Evolutionary conservation across 306 rosid genomes (phyloP), one percentile per base, ranked within the genome.

Genomic region (Lablab purpureus): DNA sequence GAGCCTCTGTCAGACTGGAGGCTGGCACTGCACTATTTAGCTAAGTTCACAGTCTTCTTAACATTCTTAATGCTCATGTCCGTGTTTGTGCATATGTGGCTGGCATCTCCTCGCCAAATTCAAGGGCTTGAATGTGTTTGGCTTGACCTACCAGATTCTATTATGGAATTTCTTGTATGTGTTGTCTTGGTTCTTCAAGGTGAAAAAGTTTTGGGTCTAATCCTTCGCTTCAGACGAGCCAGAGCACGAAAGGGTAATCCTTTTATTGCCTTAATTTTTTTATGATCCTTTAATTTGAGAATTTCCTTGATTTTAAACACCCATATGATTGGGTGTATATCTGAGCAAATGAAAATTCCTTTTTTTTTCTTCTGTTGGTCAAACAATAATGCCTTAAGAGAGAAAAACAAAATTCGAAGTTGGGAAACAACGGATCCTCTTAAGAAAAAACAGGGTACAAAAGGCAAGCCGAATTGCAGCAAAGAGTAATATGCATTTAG

Each of bases 111-210:
- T 23, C 40, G 87, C 83, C 55, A 65, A 12, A 78, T 86, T 84
- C 96, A 91, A 84, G 97, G 98, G 80, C 89, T 96, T 77, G 98
- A 96, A 85, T 87, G 88, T 84, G 82, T 74, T 72, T 96, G 98
- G 71, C 96, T 96, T 75, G 99, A 96, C 87, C 88, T 96, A 74
- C 98, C 99, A 34, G 99, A 96, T 87, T 91, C 98, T 71, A 81
- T 96, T 83, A 88, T 96, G 58, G 99, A 96, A 86, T 75, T 96
- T 69, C 83, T 88, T 75, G 81, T 81, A 19, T 76, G 88, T 80
- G 88, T 87, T 55, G 78, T 90, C 54, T 82, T 96, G 80, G 93
- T 85, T 84, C 94, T 96, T 80, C 99, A 96, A 84, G 96, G 87
- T 41, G 86, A 96, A 82, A 84, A 87, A 13, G 71, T 91, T 69